Conservation (phyloP, 257 asterid species). For the Salvia rosmarinus region DNA sequence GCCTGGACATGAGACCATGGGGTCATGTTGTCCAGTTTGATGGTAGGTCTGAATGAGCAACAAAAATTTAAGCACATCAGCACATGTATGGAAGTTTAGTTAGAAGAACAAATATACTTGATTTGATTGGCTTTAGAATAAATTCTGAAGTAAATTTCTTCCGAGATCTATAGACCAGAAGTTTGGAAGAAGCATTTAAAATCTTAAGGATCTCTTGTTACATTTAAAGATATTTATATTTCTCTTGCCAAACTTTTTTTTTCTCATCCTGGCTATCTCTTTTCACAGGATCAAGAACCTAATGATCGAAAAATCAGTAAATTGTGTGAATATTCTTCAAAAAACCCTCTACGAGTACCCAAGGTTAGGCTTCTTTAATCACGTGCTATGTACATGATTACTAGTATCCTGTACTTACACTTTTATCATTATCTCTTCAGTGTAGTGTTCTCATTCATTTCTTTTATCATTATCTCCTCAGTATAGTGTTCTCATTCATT, state of each 20-base stretch:
- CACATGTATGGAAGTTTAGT: slow-evolving; percentile 10
- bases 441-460: not conserved
- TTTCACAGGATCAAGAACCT: slow-evolving; percentile 69
- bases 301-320: slow-evolving; percentile 72
- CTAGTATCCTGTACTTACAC: not conserved
- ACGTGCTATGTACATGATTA: slow-evolving; percentile 7
- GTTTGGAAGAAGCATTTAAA: slow-evolving; percentile 9
- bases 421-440: not conserved
- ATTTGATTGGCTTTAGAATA: slow-evolving; percentile 10
- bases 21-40: slow-evolving; percentile 17
- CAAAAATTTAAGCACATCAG: not conserved
- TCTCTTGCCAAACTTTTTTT: not conserved
- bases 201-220: slow-evolving; percentile 19
- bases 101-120: slow-evolving; percentile 5
- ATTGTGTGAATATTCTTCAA: slow-evolving; percentile 79
- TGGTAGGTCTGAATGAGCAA: not conserved
- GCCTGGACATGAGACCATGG: slow-evolving; percentile 1
- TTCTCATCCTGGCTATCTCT: slow-evolving; percentile 29
- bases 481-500: not conserved
- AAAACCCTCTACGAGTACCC: slow-evolving; percentile 81
- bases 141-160: not conserved
- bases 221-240: slow-evolving; percentile 12
- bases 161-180: not conserved
- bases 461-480: not conserved
- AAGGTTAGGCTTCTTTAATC: slow-evolving; percentile 54